Base-by-base conservation (phyloP, 2,329 filamentous ascomycete species). In the Exophiala bonariae region DNA sequence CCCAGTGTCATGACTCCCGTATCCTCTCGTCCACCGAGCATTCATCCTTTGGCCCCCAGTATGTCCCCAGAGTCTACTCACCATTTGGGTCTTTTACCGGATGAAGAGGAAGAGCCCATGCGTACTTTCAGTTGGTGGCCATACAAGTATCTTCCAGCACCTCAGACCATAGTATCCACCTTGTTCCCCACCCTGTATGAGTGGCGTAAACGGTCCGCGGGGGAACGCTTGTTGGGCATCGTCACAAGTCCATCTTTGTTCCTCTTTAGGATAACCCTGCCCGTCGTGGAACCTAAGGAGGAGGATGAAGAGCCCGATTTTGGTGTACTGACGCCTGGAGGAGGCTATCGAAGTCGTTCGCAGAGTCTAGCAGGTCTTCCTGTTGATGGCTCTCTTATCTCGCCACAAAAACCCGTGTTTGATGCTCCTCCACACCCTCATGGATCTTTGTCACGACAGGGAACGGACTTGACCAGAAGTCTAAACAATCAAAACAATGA, bases 211-310 rank as follows among this genome's bases (percentile, higher is more conserved):
- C 97, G 96, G 68, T 82, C 75, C n/a, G 67, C 86, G n/a, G 89
- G 85, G 82, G 91, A 92, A 59, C 90, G 87, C 61, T 70, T 90
- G 35, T 72, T 96, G 38, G 92, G 89, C 33, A 60, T 93, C 9
- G 77, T 95, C 30, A 91, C 91, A 6, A 85, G 89, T n/a, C 88
- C 91, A 1, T 95, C 87, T 59, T 89, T 99, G 30, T 88, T 99
- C 53, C 71, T 97, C 2, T 76, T 99, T 3, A 92, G 92, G 1
- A 82, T 93, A 37, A 99, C 93, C 0, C 68, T 99, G 3, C 93
- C 95, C 0, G 90, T 99, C 1, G 88, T 96, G 4, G 92, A 97
- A 60, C 80, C 80, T 1, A 76, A 80, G 16, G 75, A 68, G 28
- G 63, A 78, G 6, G 78, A 82, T 10, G 68, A 73, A 3, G 73